These are phyloP conservation scores for Prunus kanzakura DNA, from an alignment of 306 rosid genomes.

Conservation along the genomic window DNA sequence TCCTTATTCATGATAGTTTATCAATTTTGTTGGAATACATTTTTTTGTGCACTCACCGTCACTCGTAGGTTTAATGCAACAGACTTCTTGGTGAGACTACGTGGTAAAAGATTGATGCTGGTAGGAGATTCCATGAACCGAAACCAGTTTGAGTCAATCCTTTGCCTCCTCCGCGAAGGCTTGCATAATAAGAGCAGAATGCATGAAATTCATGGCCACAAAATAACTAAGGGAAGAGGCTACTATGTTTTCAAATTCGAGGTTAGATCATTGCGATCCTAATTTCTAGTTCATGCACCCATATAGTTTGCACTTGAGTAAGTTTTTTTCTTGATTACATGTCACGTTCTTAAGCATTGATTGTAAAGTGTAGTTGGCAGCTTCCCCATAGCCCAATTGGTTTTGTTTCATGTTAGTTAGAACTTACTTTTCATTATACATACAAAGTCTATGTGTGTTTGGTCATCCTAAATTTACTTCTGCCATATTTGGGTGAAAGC, in stretches of 20 bases:
- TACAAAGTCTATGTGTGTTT: neutral
- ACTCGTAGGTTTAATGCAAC: constrained; percentile 80
- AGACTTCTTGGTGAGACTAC: constrained; percentile 75
- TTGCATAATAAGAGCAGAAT: constrained; percentile 76
- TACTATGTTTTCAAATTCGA: constrained; percentile 72
- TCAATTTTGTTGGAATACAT: constrained; percentile 10
- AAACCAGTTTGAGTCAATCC: constrained; percentile 90
- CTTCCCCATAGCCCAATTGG: neutral
- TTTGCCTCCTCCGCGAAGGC: constrained; percentile 79
- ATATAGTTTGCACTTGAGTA: neutral
- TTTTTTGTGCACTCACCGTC: constrained; percentile 23
- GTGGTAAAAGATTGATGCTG: constrained; percentile 78
- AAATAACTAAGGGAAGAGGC: constrained; percentile 91
- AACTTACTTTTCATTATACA: neutral
- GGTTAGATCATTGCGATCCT: constrained; percentile 33
- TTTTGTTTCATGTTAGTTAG: neutral
- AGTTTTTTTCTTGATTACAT: neutral
- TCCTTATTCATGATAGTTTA: constrained; percentile 9
- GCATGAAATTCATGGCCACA: constrained; percentile 77
- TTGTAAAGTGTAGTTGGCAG: neutral
- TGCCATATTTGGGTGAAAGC: neutral
- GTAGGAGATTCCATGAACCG: constrained; percentile 96
- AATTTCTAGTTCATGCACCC: neutral
- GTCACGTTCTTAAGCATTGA: neutral
- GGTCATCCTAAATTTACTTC: neutral